phyloP scores from a whole-genome alignment of 306 rosid species.

The Aeschynomene evenia region DNA sequence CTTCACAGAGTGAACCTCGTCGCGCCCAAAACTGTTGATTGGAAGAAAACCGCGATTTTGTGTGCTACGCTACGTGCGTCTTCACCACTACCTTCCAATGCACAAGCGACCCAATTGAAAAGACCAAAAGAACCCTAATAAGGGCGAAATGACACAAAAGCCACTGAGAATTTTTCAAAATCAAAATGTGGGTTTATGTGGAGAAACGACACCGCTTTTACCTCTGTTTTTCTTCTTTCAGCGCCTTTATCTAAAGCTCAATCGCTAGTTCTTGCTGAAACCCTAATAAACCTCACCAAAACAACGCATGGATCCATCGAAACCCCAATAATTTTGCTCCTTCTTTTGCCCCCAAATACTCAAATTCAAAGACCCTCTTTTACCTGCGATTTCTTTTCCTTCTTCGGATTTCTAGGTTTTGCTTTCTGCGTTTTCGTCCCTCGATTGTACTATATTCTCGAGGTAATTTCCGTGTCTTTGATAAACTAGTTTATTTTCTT shows the following conservation, averaged over 20 bases:
- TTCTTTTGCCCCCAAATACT: background rate
- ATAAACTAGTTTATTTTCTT: background rate
- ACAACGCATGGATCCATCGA: background rate
- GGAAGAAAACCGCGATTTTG: conserved; percentile 2
- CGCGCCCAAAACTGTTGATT: conserved; percentile 36
- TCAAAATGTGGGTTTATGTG: background rate
- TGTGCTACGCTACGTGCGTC: conserved; percentile 12
- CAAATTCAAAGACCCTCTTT: background rate
- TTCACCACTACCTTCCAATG: conserved; percentile 4
- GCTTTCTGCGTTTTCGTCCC: background rate
- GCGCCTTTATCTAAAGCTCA: background rate
- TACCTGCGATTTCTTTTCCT: background rate
- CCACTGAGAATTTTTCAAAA: background rate
- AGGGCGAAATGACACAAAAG: conserved; percentile 1
- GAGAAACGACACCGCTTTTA: background rate
- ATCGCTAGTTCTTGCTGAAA: background rate
- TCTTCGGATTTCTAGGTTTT: background rate
- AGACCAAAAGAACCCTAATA: background rate
- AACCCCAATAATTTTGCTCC: background rate
- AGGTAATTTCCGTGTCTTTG: conserved; percentile 14
- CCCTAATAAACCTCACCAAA: conserved; percentile 9
- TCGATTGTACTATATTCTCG: conserved; percentile 1
- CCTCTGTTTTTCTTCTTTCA: no score
- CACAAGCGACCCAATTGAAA: background rate
- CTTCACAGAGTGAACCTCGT: background rate